A percentile compares a stretch with the other conserved stretches of the same genome.
These are phyloP conservation scores for Xylaria acuta DNA, from an alignment of 495 filamentous ascomycete species.

Conservation along the genomic window DNA sequence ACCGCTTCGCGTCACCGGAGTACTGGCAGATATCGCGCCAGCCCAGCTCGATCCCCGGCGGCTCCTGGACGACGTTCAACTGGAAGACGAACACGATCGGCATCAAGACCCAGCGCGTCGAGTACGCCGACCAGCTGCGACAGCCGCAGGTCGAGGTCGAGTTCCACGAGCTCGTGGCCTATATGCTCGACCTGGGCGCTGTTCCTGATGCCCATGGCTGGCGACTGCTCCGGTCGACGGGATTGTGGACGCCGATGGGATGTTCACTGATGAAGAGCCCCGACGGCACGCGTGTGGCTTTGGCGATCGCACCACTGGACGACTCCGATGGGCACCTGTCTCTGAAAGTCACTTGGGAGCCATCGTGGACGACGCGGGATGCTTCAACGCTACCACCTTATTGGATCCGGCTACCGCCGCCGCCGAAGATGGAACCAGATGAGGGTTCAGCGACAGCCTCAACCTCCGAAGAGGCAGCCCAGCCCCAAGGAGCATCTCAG, in stretches of 20 bases:
- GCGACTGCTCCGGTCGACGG: constrained; percentile 61
- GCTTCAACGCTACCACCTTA: constrained; percentile 63
- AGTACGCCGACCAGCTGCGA: constrained; percentile 69
- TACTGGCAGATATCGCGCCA: constrained; percentile 62
- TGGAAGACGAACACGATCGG: constrained; percentile 68
- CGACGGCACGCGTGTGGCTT: constrained; percentile 54
- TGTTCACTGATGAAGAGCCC: constrained; percentile 64
- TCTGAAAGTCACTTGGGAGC: constrained; percentile 60
- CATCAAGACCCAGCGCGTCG: constrained; percentile 63
- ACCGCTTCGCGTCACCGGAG: constrained; percentile 57
- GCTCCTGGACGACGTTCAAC: constrained; percentile 68
- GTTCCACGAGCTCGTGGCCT: constrained; percentile 65
- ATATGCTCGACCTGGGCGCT: constrained; percentile 68
- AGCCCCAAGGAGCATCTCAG: neutral
- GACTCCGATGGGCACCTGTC: constrained; percentile 69
- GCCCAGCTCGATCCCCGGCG: constrained; percentile 60
- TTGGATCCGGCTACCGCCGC: constrained; percentile 60
- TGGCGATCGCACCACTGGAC: constrained; percentile 64
- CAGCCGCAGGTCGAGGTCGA: constrained; percentile 70
- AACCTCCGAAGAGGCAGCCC: neutral
- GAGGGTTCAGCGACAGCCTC: constrained; percentile 1
- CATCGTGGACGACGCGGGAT: constrained; percentile 63
- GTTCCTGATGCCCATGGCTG: constrained; percentile 65
- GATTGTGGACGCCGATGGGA: constrained; percentile 68
- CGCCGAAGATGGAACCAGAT: constrained; percentile 28